These are phyloP conservation scores for Russula dissimulans DNA, from an alignment of 768 basidiomycete species.

Conservation along the genomic window DNA sequence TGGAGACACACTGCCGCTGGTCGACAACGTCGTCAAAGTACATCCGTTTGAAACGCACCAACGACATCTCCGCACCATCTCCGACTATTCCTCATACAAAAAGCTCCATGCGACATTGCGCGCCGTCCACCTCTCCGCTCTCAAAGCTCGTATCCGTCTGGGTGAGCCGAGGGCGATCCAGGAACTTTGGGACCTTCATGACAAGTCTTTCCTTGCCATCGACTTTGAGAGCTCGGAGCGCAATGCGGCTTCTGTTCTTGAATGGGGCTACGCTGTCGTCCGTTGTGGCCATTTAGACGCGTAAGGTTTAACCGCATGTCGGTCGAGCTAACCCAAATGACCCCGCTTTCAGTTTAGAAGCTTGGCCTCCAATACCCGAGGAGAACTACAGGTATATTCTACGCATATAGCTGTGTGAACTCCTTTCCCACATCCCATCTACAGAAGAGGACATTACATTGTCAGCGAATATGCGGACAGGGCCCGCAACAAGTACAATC, in stretches of 20 bases:
- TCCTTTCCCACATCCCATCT: slow-evolving; percentile 8
- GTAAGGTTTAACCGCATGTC: slow-evolving; percentile 32
- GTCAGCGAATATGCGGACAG: slow-evolving; percentile 62
- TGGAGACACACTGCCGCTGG: slow-evolving; percentile 63
- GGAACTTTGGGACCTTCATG: slow-evolving; percentile 57
- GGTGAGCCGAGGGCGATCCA: slow-evolving; percentile 59
- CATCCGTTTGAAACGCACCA: slow-evolving; percentile 58
- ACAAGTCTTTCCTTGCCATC: slow-evolving; percentile 68
- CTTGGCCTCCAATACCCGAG: slow-evolving; percentile 73
- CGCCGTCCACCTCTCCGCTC: slow-evolving; percentile 53
- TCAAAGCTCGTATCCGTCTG: slow-evolving; percentile 52
- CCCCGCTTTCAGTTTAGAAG: slow-evolving; percentile 37
- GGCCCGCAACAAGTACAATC: slow-evolving; percentile 49
- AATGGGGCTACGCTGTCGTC: slow-evolving; percentile 79
- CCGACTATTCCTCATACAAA: slow-evolving; percentile 59
- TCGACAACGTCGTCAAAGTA: slow-evolving; percentile 63
- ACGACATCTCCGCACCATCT: slow-evolving; percentile 61
- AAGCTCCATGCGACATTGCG: slow-evolving; percentile 65
- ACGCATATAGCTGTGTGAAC: background rate
- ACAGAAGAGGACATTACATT: slow-evolving; percentile 62
- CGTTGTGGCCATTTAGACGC: slow-evolving; percentile 61
- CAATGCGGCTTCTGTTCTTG: slow-evolving; percentile 56
- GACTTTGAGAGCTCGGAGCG: slow-evolving; percentile 72
- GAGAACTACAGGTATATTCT: slow-evolving; percentile 57
- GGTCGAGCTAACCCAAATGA: background rate